Percentiles rank a stretch among this genome's conserved stretches.
Evolutionary conservation across 2,329 filamentous ascomycete species (phyloP).

Genomic region (Fusarium liriodendri): DNA sequence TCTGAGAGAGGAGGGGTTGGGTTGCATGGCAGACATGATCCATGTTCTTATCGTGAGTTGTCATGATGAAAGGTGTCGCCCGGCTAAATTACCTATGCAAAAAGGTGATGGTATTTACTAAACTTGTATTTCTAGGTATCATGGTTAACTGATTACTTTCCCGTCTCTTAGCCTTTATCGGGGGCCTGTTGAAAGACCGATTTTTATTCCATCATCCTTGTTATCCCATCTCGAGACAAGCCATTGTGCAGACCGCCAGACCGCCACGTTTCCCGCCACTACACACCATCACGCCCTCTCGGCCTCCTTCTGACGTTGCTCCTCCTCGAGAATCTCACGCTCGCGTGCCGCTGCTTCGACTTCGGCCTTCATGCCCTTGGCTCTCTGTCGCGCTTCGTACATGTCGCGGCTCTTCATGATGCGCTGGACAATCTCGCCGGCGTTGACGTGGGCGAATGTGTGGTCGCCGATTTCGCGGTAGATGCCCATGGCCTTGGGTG

Average conservation of each 20-base stretch:
- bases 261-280: slow-evolving; percentile 8
- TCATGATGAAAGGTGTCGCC: slow-evolving; percentile 15
- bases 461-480: slow-evolving; percentile 84
- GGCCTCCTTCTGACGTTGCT: slow-evolving; percentile 63
- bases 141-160: slow-evolving; percentile 32
- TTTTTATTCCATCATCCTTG: background rate
- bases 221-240: background rate
- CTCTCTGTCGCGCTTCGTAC: slow-evolving; percentile 91
- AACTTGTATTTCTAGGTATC: slow-evolving; percentile 18
- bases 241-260: slow-evolving; percentile 13
- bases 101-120: background rate
- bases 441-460: slow-evolving; percentile 87
- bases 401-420: slow-evolving; percentile 88
- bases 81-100: background rate
- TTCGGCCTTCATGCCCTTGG: slow-evolving; percentile 88
- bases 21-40: background rate
- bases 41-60: background rate
- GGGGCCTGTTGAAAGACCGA: slow-evolving; percentile 43
- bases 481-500: slow-evolving; percentile 84
- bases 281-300: slow-evolving; percentile 42
- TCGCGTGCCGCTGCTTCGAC: slow-evolving; percentile 75
- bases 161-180: slow-evolving; percentile 8
- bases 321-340: slow-evolving; percentile 71
- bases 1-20: background rate
- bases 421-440: slow-evolving; percentile 88